Evolutionary conservation across 2,329 filamentous ascomycete genomes (phyloP).

Genomic region (Nothophaeocryptopus gaeumannii): DNA sequence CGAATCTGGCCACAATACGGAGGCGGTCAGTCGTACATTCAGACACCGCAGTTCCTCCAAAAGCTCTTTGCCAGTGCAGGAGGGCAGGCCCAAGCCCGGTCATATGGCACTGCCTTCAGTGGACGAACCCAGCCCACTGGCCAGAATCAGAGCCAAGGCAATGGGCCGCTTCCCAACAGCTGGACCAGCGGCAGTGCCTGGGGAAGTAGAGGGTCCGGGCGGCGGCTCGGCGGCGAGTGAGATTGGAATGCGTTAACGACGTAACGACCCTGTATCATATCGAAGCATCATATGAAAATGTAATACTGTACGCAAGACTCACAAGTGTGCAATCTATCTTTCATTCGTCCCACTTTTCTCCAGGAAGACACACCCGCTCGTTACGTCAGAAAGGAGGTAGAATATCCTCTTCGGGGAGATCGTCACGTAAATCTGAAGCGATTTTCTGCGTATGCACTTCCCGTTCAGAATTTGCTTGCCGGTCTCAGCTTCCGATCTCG

Average conservation of each 20-base stretch:
- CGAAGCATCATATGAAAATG: no score
- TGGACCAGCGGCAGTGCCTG: constrained; percentile 44
- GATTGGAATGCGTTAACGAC: background rate
- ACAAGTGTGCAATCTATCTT: no score
- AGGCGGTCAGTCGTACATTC: constrained; percentile 72
- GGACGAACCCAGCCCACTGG: constrained; percentile 41
- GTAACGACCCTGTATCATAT: no score
- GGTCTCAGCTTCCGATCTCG: no score
- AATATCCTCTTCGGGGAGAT: no score
- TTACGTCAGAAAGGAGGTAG: no score
- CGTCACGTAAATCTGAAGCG: no score
- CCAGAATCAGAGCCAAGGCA: constrained; percentile 26
- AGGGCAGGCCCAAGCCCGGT: constrained; percentile 46
- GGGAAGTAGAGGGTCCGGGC: constrained; percentile 38
- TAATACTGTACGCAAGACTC: no score
- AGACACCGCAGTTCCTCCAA: constrained; percentile 70
- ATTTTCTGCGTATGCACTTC: no score
- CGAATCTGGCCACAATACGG: constrained; percentile 86
- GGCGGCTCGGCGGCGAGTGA: constrained; percentile 17
- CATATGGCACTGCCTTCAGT: constrained; percentile 61
- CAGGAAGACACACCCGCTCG: no score
- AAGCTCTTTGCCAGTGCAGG: constrained; percentile 57
- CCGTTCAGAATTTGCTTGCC: no score
- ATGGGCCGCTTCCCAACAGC: constrained; percentile 24
- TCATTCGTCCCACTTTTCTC: no score